A percentile compares a stretch with the other conserved stretches of the same genome.
phyloP scores from a whole-genome alignment of 192 early-diverging fungal species.

The Pilaira anomala region DNA sequence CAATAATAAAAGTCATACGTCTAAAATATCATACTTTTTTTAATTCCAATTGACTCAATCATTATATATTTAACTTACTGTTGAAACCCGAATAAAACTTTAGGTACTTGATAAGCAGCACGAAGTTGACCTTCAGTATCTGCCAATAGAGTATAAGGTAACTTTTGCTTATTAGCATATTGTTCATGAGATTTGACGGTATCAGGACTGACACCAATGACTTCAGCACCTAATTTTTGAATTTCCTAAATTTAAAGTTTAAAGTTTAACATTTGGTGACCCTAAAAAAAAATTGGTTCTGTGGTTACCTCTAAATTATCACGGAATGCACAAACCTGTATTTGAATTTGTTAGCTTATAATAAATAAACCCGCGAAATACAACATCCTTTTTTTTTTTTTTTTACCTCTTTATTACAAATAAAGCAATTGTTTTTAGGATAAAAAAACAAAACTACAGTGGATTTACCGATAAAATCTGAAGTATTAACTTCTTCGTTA shows the following conservation, averaged over 20 bases:
- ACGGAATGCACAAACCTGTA: slow-evolving; percentile 39
- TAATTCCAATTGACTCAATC: background rate
- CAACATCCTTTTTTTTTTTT: too few species aligned
- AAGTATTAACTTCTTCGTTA: slow-evolving; percentile 23
- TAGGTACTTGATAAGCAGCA: slow-evolving; percentile 33
- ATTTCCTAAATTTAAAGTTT: slow-evolving; percentile 17
- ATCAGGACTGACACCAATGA: slow-evolving; percentile 39
- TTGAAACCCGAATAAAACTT: slow-evolving; percentile 18
- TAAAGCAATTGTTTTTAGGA: slow-evolving; percentile 36
- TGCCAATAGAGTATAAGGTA: slow-evolving; percentile 35
- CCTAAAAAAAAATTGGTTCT: background rate
- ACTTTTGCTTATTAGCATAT: slow-evolving; percentile 21
- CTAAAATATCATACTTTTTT: slow-evolving; percentile 11
- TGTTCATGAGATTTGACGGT: slow-evolving; percentile 29
- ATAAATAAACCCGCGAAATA: too few species aligned
- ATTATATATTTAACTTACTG: slow-evolving; percentile 6
- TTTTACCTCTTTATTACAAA: slow-evolving; percentile 38
- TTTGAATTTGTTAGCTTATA: background rate
- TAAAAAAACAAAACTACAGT: slow-evolving; percentile 39
- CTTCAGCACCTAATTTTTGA: slow-evolving; percentile 30
- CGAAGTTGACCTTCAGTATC: slow-evolving; percentile 30
- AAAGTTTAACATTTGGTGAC: background rate
- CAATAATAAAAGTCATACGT: slow-evolving; percentile 37
- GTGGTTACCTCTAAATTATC: slow-evolving; percentile 30
- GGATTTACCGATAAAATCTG: slow-evolving; percentile 28